Base-by-base conservation (phyloP, 352 stramenopile genomes). In the Blastocystis sp. region DNA sequence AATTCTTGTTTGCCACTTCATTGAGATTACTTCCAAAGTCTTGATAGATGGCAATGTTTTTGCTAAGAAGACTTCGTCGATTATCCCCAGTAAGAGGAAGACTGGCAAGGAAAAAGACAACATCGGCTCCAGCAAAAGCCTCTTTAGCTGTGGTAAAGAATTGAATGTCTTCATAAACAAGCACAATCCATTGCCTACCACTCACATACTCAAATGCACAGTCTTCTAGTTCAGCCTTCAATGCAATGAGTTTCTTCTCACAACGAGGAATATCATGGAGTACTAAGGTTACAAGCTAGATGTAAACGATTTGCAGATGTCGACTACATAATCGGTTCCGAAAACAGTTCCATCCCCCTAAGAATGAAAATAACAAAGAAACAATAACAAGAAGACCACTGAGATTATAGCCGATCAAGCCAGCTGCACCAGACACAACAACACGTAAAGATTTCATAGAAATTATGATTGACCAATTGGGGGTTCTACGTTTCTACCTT, bases 171-270 rank as follows among this genome's bases (percentile, higher is more conserved):
- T 32, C 5, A 57, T 7, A 21, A 56, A 14, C 51, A 0, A 35
- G 19, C 27, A 1, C 9, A 56, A 35, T 24, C 11, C 37, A 51
- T 29, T 49, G 27, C 43, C 35, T 77, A 77, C 65, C 43, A 4
- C 37, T 58, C 7, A 77, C 65, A 24, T 77, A 77, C 21, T 42
- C 32, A n/a, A 77, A 96, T 7, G 92, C 92, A 89, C 92, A 95
- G 89, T 97, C 94, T 88, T 96, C 91, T 46, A 96, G 90, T 90
- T 97, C 94, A 93, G 96, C 96, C 88, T 93, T 93, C 74, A 97
- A 92, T 78, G 93, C 94, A 32, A 93, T 87, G 14, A 96, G 90
- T 32, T 93, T 92, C 56, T 94, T 89, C 66, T 92, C 89, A 5
- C 91, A 92, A 29, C 91, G 88, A 11, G 91, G 87, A 75, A 96